Evolutionary conservation across 2,329 filamentous ascomycete species (phyloP), one percentile per base, ranked within the genome.

Genomic region (Epichloe gansuensis): DNA sequence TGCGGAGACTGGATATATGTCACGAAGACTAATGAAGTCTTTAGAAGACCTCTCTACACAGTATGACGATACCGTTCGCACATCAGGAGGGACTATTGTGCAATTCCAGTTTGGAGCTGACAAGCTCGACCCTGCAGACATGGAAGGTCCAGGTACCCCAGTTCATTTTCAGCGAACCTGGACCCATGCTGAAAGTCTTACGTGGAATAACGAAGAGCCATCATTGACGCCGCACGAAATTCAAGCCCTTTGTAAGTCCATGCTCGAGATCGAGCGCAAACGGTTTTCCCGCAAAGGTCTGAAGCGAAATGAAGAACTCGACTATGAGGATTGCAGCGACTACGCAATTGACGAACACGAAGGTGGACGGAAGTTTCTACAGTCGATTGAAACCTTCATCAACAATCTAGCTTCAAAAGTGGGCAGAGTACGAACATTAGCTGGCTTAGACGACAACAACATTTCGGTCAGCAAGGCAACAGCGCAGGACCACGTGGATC

Each of bases 1-100:
- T 50, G 93, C 93, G 50, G 93, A 98, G 68, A 98, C 93, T 11
- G 93, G 93, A 57, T 98, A 98, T 71, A 98, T 98, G 93, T 97
- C 91, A 56, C 84, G 93, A 71, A 84, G 93, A 59, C 68, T 98
- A 64, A 98, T 98, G 91, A 98, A 98, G 70, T 95, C 89, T 3
- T 71, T 98, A 47, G 93, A 98, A 65, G 93, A 98, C 73, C 72
- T 97, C 3, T 95, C 90, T 1, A 89, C 87, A 0, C 82, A 89
- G 61, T 98, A 98, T 61, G 93, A 98, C 61, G 81, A 94, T 61
- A 98, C 93, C 0, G 91, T 98, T 0, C 82, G 93, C 52, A 97
- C 91, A 31, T 96, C 90, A 0, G 85, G 84, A 2, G 87, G 87
- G 7, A 84, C 83, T 35, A 85, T 98, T 55, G 89, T 98, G 2